These are phyloP conservation scores for Nigrospora sphaerica DNA, from an alignment of 2,329 filamentous ascomycete genomes.

Conservation along the genomic window DNA sequence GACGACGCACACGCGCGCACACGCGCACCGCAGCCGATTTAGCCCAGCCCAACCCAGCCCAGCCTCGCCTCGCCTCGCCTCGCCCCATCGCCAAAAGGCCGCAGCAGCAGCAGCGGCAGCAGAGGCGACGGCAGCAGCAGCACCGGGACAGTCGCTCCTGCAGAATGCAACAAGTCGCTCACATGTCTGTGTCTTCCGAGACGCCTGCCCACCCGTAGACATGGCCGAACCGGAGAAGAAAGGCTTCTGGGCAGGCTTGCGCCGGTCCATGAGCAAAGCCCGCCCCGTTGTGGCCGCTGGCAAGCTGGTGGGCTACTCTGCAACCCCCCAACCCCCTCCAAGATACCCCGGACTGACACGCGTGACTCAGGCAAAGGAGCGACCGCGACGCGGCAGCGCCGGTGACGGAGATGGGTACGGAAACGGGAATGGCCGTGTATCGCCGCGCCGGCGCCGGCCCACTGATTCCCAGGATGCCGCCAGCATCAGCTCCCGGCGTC, in stretches of 20 bases:
- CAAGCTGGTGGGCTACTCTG: neutral
- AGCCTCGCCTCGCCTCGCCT: too few species aligned
- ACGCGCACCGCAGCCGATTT: too few species aligned
- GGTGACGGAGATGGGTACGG: slow-evolving; percentile 14
- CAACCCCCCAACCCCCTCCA: neutral
- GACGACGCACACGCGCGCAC: too few species aligned
- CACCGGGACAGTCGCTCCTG: too few species aligned
- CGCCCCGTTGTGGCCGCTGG: slow-evolving; percentile 7
- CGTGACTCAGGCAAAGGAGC: slow-evolving; percentile 20
- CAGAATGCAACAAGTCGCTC: too few species aligned
- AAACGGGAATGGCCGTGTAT: too few species aligned
- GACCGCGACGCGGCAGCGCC: slow-evolving; percentile 23
- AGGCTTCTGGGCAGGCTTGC: slow-evolving; percentile 39
- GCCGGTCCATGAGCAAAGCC: slow-evolving; percentile 39
- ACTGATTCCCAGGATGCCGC: slow-evolving; percentile 9
- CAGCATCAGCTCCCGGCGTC: slow-evolving; percentile 27
- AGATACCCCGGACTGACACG: slow-evolving; percentile 8
- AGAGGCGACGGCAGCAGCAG: too few species aligned
- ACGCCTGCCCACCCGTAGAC: neutral
- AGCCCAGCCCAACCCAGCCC: too few species aligned
- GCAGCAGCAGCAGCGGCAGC: too few species aligned
- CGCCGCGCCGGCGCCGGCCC: slow-evolving; percentile 14
- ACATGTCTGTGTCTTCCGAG: too few species aligned
- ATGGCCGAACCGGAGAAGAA: slow-evolving; percentile 29
- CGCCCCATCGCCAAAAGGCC: too few species aligned